Conservation (phyloP, 169 alveolate genomes). For the Cryptosporidium tyzzeri region DNA sequence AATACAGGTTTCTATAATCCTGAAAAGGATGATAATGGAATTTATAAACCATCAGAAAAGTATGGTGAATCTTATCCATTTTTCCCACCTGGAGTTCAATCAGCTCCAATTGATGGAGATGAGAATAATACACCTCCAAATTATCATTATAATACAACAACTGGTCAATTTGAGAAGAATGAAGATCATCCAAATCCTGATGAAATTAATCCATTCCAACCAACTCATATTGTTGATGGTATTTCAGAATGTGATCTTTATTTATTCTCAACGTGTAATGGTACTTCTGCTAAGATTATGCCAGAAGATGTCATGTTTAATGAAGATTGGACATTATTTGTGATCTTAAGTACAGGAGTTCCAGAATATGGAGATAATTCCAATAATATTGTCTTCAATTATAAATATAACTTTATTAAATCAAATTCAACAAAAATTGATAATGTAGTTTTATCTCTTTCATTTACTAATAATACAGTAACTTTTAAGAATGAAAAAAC, state of each 20-base stretch:
- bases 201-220: conserved; percentile 14
- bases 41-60: conserved; percentile 11
- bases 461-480: conserved; percentile 10
- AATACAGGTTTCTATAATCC: conserved; percentile 34
- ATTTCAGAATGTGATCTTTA: conserved; percentile 25
- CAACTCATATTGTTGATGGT: conserved; percentile 42
- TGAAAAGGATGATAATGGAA: background rate
- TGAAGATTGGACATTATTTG: conserved; percentile 49
- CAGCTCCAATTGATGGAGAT: conserved; percentile 46
- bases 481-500: conserved; percentile 39
- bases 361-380: conserved; percentile 4
- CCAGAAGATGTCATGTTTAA: conserved; percentile 23
- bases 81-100: conserved; percentile 31
- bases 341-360: conserved; percentile 26
- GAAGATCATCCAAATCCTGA: background rate
- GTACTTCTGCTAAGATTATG: conserved; percentile 46
- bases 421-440: background rate
- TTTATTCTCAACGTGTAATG: conserved; percentile 28
- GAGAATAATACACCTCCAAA: background rate
- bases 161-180: conserved; percentile 62
- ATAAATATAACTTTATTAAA: conserved; percentile 27
- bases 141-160: conserved; percentile 28
- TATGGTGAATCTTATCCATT: conserved; percentile 20
- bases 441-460: conserved; percentile 13
- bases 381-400: background rate